Evolutionary conservation across 441 rosid species (phyloP).

Genomic region (Bruguiera hainesii): DNA sequence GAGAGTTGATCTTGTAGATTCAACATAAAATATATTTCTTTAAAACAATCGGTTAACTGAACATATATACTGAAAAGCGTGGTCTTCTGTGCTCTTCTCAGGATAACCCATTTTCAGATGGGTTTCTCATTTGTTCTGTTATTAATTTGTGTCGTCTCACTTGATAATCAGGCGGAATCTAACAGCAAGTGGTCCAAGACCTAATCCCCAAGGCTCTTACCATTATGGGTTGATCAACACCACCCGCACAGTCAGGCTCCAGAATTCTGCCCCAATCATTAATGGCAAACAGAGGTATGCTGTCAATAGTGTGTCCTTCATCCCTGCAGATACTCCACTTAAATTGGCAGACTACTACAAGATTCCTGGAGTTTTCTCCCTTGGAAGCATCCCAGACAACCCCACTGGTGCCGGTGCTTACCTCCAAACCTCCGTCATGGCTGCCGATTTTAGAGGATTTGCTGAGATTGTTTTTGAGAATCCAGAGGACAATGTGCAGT

Average conservation of each 20-base stretch:
- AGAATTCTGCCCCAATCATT: conserved; percentile 50
- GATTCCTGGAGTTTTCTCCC: conserved; percentile 57
- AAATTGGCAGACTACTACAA: conserved; percentile 76
- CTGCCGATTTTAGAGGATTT: conserved; percentile 54
- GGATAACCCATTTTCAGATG: neutral
- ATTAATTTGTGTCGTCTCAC: neutral
- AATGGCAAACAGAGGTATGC: conserved; percentile 69
- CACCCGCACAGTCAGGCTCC: conserved; percentile 46
- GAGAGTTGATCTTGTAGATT: too few relatives aligned
- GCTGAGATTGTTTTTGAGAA: conserved; percentile 65
- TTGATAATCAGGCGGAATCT: conserved; percentile 45
- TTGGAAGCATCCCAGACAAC: conserved; percentile 57
- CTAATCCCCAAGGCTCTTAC: conserved; percentile 85
- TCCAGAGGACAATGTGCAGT: conserved; percentile 53
- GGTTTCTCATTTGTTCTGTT: neutral
- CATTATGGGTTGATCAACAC: conserved; percentile 68
- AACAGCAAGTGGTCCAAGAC: conserved; percentile 72
- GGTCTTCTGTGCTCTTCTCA: neutral
- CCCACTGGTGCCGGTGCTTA: conserved; percentile 47
- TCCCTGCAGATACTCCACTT: conserved; percentile 67
- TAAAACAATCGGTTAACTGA: too few relatives aligned
- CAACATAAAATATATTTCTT: too few relatives aligned
- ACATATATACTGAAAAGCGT: too few relatives aligned
- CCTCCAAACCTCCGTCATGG: conserved; percentile 65
- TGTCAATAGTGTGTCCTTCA: conserved; percentile 65